A percentile compares a stretch with the other conserved stretches of the same genome.
Conservation (phyloP, 129 eudicot genomes). For the Scalesia atractyloides region DNA sequence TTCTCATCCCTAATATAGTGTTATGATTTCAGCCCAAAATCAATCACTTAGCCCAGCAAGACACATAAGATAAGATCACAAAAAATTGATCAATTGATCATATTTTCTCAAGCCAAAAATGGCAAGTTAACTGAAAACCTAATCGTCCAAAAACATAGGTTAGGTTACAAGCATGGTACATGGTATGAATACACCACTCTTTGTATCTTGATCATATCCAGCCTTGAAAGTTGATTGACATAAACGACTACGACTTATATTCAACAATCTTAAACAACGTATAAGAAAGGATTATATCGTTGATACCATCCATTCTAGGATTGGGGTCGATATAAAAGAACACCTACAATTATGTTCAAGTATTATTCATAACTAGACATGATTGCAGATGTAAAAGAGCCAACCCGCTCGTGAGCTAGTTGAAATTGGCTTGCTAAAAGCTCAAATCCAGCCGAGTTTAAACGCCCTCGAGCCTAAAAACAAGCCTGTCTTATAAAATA, state of each 20-base stretch:
- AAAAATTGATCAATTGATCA: background rate
- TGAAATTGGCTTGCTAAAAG: too few relatives aligned
- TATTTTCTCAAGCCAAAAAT: conserved; percentile 23
- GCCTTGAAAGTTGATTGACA: background rate
- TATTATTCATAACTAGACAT: conserved; percentile 7
- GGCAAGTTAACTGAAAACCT: conserved; percentile 9
- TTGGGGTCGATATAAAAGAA: conserved; percentile 96
- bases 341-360: conserved; percentile 46
- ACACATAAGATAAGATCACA: background rate
- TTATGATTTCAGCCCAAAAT: background rate
- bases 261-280: conserved; percentile 85
- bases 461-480: too few relatives aligned
- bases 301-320: conserved; percentile 90
- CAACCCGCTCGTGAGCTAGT: too few relatives aligned
- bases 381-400: background rate
- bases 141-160: background rate
- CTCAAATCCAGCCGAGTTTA: too few relatives aligned
- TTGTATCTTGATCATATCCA: conserved; percentile 8
- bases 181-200: background rate
- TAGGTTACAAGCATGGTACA: background rate
- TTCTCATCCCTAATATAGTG: too few relatives aligned
- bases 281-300: conserved; percentile 81
- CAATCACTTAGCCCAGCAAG: background rate
- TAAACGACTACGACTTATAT: conserved; percentile 27
- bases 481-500: too few relatives aligned